Base-by-base conservation (phyloP, 2,329 filamentous ascomycete species). In the Fusarium chlamydosporum region DNA sequence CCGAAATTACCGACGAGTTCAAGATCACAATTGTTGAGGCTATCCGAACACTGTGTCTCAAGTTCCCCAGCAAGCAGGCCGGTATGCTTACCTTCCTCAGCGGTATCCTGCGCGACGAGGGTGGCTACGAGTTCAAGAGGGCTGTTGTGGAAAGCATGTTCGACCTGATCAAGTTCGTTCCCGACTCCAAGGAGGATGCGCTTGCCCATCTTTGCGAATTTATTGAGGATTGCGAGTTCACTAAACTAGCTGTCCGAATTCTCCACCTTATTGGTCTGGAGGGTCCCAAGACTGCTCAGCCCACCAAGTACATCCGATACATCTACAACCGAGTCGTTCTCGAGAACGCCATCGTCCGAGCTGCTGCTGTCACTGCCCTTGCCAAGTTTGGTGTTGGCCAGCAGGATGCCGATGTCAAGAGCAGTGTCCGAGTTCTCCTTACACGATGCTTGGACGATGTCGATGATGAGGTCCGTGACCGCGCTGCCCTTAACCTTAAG, bases 11-110 rank as follows among this genome's bases (percentile, higher is more conserved):
- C 8, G 96, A 99, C 77, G 96, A 99, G 80, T 99, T 99, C 86
- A 99, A 98, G 86, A 97, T 99, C 72, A 99, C 96, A n/a, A 97
- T 99, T 75, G 95, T 99, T 42, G 96, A 99, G 80, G 96, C 96
- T 41, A 97, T 99, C 76, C 92, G 96, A 65, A 98, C 96, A 5
- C 84, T 99, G 40, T 98, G 95, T 79, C 85, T 99, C 73, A 99
- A 99, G 82, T 99, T 99, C 83, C 96, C 96, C 34, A 94, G 89
- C 83, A 99, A 99, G 83, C 96, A 99, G 82, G 95, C 95, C 46
- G 94, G 94, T 67, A 98, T 99, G 94, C 89, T 99, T 53, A 89
- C 93, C 51, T 99, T 99, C 88, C 88, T 99, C 47, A 97, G 95
- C 76, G 93, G 94, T n/a, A 97, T 98, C 61, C 85, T 99, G 53